Evolutionary conservation across 371 early-diverging fungal species (phyloP).

Genomic region (Smittium culicis): DNA sequence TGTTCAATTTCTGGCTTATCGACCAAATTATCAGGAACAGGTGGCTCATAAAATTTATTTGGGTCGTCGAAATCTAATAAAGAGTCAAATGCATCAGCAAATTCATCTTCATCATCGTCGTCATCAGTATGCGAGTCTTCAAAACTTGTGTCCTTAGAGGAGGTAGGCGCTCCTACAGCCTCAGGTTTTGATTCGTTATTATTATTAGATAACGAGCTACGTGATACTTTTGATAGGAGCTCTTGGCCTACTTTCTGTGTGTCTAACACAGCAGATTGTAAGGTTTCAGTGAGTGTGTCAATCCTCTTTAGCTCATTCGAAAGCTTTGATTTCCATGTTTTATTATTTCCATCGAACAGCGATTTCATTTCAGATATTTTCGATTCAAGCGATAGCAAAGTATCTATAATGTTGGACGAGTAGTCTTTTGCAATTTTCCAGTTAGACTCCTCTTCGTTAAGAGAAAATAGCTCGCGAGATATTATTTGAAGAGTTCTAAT

Average conservation of each 20-base stretch:
- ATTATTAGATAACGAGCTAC: slow-evolving; percentile 13
- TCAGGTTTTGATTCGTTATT: neutral
- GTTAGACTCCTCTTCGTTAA: too few species aligned
- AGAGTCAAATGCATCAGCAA: slow-evolving; percentile 45
- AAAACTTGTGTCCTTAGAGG: neutral
- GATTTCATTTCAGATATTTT: too few species aligned
- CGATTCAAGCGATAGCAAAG: too few species aligned
- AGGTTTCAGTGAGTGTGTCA: too few species aligned
- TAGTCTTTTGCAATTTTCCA: too few species aligned
- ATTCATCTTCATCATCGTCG: slow-evolving; percentile 45
- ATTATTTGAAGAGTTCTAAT: too few species aligned
- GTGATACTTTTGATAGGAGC: neutral
- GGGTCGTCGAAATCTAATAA: slow-evolving; percentile 30
- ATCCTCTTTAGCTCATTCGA: too few species aligned
- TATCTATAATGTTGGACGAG: too few species aligned
- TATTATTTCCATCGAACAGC: too few species aligned
- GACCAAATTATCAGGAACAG: neutral
- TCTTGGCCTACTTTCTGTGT: slow-evolving; percentile 13
- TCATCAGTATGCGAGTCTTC: slow-evolving; percentile 35
- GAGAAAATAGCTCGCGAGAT: too few species aligned
- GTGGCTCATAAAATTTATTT: slow-evolving; percentile 17
- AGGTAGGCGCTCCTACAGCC: neutral
- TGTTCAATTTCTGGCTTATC: neutral
- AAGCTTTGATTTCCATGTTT: too few species aligned
- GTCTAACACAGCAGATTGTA: slow-evolving; percentile 30